Percentiles rank a stretch among this genome's conserved stretches.
These are phyloP conservation scores for Umbelopsis sp. DNA, from an alignment of 192 early-diverging fungal genomes.

Conservation along the genomic window DNA sequence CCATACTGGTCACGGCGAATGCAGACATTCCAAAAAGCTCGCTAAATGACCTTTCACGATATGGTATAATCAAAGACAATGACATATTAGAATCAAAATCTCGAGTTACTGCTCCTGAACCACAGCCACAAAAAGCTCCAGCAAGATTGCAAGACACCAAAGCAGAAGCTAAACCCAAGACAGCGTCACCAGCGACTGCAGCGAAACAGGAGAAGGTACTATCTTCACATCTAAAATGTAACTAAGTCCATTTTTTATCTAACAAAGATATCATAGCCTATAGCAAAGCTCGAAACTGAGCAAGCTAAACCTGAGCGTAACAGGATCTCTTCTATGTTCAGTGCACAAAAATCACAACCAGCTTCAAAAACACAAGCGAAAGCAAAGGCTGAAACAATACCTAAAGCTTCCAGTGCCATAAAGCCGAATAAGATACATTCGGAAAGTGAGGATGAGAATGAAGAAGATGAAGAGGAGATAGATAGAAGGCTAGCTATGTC, in stretches of 20 bases:
- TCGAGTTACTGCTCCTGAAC: not conserved
- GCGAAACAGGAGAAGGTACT: not conserved
- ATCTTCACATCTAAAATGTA: no score
- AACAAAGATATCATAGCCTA: no score
- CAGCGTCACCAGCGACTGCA: not conserved
- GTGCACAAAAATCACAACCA: no score
- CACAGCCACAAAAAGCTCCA: not conserved
- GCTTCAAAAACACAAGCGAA: no score
- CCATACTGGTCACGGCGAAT: not conserved
- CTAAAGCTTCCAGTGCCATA: no score
- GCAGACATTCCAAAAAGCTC: not conserved
- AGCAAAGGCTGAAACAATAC: no score
- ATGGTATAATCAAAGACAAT: not conserved
- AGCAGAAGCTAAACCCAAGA: not conserved
- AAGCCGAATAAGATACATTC: conserved; percentile 7
- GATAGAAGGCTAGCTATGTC: conserved; percentile 12
- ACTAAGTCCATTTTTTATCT: no score
- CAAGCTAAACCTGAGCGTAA: not conserved
- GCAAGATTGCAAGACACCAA: not conserved
- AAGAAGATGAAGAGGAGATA: conserved; percentile 15
- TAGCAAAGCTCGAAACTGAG: not conserved
- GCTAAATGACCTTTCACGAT: not conserved
- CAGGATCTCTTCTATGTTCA: no score
- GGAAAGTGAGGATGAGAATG: conserved; percentile 3
- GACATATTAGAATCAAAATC: not conserved